Evolutionary conservation across 1,284 basidiomycete species (phyloP).

Genomic region (Athelia sp.): DNA sequence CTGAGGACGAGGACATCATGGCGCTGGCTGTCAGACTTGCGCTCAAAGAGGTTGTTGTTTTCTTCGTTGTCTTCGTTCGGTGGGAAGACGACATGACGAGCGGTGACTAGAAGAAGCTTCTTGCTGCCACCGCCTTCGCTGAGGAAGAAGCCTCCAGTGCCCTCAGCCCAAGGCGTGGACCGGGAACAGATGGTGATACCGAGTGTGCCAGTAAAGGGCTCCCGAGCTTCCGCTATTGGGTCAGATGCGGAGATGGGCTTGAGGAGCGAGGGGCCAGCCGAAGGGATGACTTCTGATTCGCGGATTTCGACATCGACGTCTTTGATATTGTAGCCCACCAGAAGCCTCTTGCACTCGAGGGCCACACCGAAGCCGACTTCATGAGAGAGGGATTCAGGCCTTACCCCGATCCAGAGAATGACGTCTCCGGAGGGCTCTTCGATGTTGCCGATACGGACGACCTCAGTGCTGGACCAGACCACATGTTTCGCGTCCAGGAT

Average conservation of each 20-base stretch:
- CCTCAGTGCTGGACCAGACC: neutral
- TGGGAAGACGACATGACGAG: constrained; percentile 20
- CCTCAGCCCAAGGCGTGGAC: neutral
- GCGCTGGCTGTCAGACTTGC: constrained; percentile 7
- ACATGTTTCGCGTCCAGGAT: neutral
- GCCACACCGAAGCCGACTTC: constrained; percentile 9
- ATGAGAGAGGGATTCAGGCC: constrained; percentile 13
- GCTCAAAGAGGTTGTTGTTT: constrained; percentile 12
- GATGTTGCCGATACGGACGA: neutral
- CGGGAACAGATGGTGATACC: constrained; percentile 3
- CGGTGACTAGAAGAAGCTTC: constrained; percentile 19
- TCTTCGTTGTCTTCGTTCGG: constrained; percentile 4
- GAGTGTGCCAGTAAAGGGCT: constrained; percentile 10
- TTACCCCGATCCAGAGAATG: constrained; percentile 15
- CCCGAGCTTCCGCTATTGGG: constrained; percentile 10
- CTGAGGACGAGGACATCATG: constrained; percentile 16
- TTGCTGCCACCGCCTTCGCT: constrained; percentile 10
- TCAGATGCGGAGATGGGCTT: constrained; percentile 6
- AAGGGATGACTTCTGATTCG: constrained; percentile 10
- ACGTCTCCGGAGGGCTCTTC: neutral
- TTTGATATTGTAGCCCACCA: constrained; percentile 9
- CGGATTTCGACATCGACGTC: constrained; percentile 16
- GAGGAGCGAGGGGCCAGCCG: constrained; percentile 7
- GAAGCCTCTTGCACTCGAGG: constrained; percentile 10
- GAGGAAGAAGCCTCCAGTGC: constrained; percentile 20